A percentile compares a stretch with the other conserved stretches of the same genome.
These are phyloP conservation scores for Chaetomiaceae sp. DNA, from an alignment of 2,329 filamentous ascomycete species.

Conservation along the genomic window DNA sequence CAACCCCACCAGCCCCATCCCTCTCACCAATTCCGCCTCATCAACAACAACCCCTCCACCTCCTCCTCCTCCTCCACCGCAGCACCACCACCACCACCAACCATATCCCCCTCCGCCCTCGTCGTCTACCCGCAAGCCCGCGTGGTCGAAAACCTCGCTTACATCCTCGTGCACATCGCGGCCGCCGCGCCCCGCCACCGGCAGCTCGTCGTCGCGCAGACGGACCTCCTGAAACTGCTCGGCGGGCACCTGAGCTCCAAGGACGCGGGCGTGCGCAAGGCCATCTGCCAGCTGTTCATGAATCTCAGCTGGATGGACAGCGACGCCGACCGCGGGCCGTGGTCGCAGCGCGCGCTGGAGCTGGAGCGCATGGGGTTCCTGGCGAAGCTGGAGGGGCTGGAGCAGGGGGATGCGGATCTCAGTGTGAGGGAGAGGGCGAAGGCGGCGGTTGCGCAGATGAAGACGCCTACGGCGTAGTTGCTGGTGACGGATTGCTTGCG, in stretches of 20 bases:
- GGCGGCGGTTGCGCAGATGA: conserved; percentile 68
- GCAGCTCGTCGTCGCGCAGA: conserved; percentile 70
- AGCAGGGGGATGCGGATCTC: conserved; percentile 63
- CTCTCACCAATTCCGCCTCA: too few relatives aligned
- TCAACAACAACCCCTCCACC: too few relatives aligned
- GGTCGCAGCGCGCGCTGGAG: conserved; percentile 59
- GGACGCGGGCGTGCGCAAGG: conserved; percentile 66
- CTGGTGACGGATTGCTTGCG: too few relatives aligned
- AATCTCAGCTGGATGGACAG: conserved; percentile 84
- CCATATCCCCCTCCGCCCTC: too few relatives aligned
- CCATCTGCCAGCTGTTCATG: conserved; percentile 75
- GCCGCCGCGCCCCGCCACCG: conserved; percentile 74
- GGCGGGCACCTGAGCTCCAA: conserved; percentile 67
- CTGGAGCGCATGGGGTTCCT: conserved; percentile 68
- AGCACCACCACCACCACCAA: too few relatives aligned
- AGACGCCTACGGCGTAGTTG: conserved; percentile 24
- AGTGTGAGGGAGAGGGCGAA: conserved; percentile 83
- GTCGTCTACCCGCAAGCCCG: conserved; percentile 56
- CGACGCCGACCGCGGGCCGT: conserved; percentile 57
- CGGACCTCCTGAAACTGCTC: conserved; percentile 65
- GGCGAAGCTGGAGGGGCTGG: conserved; percentile 55
- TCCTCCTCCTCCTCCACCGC: too few relatives aligned
- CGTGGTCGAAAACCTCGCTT: conserved; percentile 72
- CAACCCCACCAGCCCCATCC: too few relatives aligned
- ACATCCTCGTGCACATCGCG: conserved; percentile 81